These are phyloP conservation scores for Litchi chinensis DNA, from an alignment of 345 rosid genomes.

Conservation along the genomic window DNA sequence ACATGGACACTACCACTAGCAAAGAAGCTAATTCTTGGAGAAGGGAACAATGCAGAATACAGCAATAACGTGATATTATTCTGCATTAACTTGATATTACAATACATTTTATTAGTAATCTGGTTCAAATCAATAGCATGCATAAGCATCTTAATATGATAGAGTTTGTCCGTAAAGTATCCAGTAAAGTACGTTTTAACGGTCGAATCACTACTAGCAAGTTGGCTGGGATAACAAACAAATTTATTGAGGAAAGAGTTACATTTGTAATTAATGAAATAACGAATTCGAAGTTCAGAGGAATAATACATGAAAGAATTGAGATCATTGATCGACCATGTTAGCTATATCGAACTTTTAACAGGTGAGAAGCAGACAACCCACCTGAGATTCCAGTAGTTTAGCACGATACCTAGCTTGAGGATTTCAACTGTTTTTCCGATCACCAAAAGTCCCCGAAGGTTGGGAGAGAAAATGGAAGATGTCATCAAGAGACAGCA, in stretches of 20 bases:
- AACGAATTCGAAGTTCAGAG: slow-evolving; percentile 10
- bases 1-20: too few relatives aligned
- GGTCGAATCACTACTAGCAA: neutral
- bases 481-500: slow-evolving; percentile 7
- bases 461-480: slow-evolving; percentile 10
- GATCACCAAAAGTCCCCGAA: slow-evolving; percentile 16
- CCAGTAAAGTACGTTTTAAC: neutral
- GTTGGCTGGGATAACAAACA: slow-evolving; percentile 5
- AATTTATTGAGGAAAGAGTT: slow-evolving; percentile 21
- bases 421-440: slow-evolving; percentile 20
- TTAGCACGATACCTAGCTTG: neutral
- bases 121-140: slow-evolving; percentile 1
- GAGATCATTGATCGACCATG: neutral
- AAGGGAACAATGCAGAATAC: too few relatives aligned
- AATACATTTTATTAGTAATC: slow-evolving; percentile 4
- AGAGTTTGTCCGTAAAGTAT: neutral
- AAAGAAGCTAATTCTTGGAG: too few relatives aligned
- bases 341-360: slow-evolving; percentile 24
- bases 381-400: slow-evolving; percentile 15
- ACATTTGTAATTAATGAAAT: slow-evolving; percentile 27
- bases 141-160: neutral
- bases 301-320: slow-evolving; percentile 38
- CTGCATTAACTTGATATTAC: neutral
- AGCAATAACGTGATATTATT: too few relatives aligned
- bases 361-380: slow-evolving; percentile 19